These are phyloP conservation scores for Camellia japonica DNA, from an alignment of 148 eudicot species.

Conservation along the genomic window DNA sequence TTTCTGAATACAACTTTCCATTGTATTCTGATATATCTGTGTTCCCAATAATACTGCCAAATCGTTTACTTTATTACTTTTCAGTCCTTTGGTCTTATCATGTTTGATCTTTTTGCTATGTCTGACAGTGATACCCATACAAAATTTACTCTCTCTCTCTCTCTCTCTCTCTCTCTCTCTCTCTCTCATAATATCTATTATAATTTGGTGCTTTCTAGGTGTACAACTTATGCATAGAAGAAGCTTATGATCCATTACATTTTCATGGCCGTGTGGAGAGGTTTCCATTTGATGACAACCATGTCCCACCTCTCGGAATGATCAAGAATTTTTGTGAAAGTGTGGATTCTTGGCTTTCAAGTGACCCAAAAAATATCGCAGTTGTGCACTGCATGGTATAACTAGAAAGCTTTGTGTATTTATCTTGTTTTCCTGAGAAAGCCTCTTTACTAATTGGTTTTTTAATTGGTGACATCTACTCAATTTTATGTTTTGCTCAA, in stretches of 20 bases:
- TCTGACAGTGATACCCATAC: neutral
- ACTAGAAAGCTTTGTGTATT: neutral
- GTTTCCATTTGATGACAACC: slow-evolving; percentile 65
- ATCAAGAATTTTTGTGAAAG: slow-evolving; percentile 60
- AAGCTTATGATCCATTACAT: slow-evolving; percentile 54
- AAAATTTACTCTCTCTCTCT: neutral
- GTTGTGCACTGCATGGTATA: slow-evolving; percentile 66
- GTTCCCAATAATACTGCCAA: neutral
- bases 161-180: slow-evolving; percentile 6
- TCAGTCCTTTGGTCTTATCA: neutral
- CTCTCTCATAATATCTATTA: neutral
- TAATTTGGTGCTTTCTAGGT: slow-evolving; percentile 30
- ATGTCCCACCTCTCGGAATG: slow-evolving; percentile 49
- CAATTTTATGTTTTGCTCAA: neutral
- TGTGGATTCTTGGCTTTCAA: slow-evolving; percentile 55
- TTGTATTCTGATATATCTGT: neutral
- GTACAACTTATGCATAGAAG: slow-evolving; percentile 61
- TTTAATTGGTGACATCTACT: neutral
- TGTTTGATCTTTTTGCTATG: neutral
- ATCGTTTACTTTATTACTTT: neutral
- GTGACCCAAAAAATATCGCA: slow-evolving; percentile 50
- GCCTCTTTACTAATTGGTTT: neutral
- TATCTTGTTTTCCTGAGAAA: neutral
- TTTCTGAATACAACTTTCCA: neutral
- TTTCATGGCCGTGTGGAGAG: slow-evolving; percentile 60